phyloP scores from a whole-genome alignment of 208 protist genomes.

The Perkinsela sp. region DNA sequence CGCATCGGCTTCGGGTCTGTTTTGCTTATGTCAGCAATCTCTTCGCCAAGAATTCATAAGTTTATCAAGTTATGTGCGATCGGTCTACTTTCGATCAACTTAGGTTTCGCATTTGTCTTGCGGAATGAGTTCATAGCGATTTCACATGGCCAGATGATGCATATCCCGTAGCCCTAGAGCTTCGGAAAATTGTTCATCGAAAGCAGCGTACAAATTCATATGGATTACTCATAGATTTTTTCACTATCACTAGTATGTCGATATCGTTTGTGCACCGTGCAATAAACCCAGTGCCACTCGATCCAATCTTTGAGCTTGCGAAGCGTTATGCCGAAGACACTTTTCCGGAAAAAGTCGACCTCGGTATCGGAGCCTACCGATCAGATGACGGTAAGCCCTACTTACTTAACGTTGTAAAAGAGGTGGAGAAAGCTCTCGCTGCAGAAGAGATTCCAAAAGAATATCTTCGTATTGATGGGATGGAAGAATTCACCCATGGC shows the following conservation, averaged over 20 bases:
- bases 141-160: slow-evolving; percentile 5
- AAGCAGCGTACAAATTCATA: not conserved
- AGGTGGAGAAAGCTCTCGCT: slow-evolving; percentile 39
- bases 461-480: slow-evolving; percentile 81
- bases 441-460: slow-evolving; percentile 69
- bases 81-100: not conserved
- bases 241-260: not conserved
- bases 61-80: not conserved
- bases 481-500: slow-evolving; percentile 34
- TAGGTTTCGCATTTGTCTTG: not conserved
- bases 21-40: not conserved
- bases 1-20: not conserved
- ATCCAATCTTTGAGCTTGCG: slow-evolving; percentile 8
- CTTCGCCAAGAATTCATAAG: not conserved
- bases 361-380: slow-evolving; percentile 90
- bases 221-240: slow-evolving; percentile 2
- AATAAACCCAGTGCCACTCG: slow-evolving; percentile 6
- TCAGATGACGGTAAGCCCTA: slow-evolving; percentile 70
- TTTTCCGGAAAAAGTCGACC: slow-evolving; percentile 68
- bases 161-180: slow-evolving; percentile 1
- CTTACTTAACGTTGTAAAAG: slow-evolving; percentile 57
- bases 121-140: not conserved
- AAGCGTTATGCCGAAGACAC: slow-evolving; percentile 22
- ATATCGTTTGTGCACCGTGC: not conserved
- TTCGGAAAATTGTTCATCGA: not conserved